Evolutionary conservation across 257 asterid genomes (phyloP).

Genomic region (Anisodus acutangulus): DNA sequence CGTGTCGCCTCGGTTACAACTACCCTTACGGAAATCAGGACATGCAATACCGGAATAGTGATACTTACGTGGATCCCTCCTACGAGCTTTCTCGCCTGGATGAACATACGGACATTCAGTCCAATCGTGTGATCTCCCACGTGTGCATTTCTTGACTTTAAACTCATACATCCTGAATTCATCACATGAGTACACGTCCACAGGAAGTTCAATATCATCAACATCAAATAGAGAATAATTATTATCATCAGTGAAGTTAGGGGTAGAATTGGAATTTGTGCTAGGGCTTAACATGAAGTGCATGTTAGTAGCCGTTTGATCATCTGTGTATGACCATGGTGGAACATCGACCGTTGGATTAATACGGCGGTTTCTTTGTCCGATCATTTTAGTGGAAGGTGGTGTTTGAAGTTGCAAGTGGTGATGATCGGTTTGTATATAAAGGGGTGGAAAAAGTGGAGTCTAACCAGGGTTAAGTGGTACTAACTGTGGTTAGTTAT

Average conservation of each 20-base stretch:
- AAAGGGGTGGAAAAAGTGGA: conserved; percentile 57
- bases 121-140: conserved; percentile 88
- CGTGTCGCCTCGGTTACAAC: conserved; percentile 62
- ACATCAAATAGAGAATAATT: conserved; percentile 45
- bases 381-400: conserved; percentile 51
- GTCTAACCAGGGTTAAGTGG: conserved; percentile 45
- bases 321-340: conserved; percentile 54
- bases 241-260: conserved; percentile 47
- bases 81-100: conserved; percentile 90
- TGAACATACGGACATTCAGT: conserved; percentile 91
- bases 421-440: conserved; percentile 46
- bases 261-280: conserved; percentile 40
- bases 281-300: conserved; percentile 45
- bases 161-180: conserved; percentile 84
- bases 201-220: conserved; percentile 56
- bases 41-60: conserved; percentile 81
- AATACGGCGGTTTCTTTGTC: conserved; percentile 43
- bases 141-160: conserved; percentile 73
- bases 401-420: background rate
- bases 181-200: conserved; percentile 79
- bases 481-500: conserved; percentile 43
- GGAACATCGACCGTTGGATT: conserved; percentile 54
- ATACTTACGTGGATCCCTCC: conserved; percentile 82
- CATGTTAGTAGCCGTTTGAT: conserved; percentile 39
- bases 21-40: conserved; percentile 74